These are phyloP conservation scores for Populus hybrid DNA, from an alignment of 441 rosid genomes.

Conservation along the genomic window DNA sequence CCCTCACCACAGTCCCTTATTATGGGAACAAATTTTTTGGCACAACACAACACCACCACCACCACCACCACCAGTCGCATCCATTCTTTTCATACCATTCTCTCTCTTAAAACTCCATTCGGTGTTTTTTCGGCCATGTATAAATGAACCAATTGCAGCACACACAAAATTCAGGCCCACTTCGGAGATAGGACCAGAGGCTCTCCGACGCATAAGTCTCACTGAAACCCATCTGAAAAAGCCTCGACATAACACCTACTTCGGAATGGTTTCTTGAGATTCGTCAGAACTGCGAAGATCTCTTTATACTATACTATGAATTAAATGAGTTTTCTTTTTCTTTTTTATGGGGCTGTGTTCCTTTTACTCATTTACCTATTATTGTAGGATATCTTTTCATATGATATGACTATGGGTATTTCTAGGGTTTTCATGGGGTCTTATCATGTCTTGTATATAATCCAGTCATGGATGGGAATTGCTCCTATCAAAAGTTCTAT, in stretches of 20 bases:
- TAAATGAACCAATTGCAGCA: background rate
- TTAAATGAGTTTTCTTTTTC: background rate
- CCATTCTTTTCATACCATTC: no score
- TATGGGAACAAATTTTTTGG: background rate
- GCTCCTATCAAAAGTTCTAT: background rate
- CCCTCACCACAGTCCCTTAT: slow-evolving; percentile 20
- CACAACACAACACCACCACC: background rate
- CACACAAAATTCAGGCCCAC: slow-evolving; percentile 14
- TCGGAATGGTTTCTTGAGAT: slow-evolving; percentile 52
- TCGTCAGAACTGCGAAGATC: slow-evolving; percentile 20
- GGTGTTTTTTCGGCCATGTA: background rate
- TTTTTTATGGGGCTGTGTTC: background rate
- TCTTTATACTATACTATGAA: background rate
- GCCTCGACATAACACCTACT: slow-evolving; percentile 61
- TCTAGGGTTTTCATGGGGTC: background rate
- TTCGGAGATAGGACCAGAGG: background rate
- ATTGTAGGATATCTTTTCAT: background rate
- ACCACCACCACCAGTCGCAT: background rate
- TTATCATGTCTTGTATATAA: no score
- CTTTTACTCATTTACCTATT: background rate
- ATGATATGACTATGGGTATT: background rate
- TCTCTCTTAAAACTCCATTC: background rate
- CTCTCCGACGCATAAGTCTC: slow-evolving; percentile 20
- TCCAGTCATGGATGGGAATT: background rate
- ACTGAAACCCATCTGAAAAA: slow-evolving; percentile 54